Evolutionary conservation across 305 asterid species (phyloP).

Genomic region (Rubia occidens): DNA sequence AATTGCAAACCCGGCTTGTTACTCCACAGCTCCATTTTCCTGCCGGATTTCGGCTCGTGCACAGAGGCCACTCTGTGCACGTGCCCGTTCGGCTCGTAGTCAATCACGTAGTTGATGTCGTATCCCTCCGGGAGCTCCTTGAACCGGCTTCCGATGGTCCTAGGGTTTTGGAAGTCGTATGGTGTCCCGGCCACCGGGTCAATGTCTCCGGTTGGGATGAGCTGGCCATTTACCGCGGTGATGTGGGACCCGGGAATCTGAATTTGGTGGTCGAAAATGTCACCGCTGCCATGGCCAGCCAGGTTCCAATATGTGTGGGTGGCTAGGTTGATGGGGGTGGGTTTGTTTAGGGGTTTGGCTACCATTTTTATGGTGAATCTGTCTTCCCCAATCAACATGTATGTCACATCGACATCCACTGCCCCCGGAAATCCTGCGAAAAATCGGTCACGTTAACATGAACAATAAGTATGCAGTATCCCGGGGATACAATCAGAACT

Average conservation of each 20-base stretch:
- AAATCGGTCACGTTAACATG: not conserved
- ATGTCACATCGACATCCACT: slow-evolving; percentile 47
- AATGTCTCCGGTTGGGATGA: slow-evolving; percentile 66
- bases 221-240: slow-evolving; percentile 50
- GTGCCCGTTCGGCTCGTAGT: slow-evolving; percentile 24
- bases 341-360: slow-evolving; percentile 44
- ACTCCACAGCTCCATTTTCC: slow-evolving; percentile 77
- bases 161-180: slow-evolving; percentile 53
- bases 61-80: slow-evolving; percentile 43
- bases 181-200: slow-evolving; percentile 40
- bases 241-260: slow-evolving; percentile 42
- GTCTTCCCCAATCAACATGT: slow-evolving; percentile 38
- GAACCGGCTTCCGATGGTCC: slow-evolving; percentile 39
- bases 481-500: too few species aligned
- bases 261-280: slow-evolving; percentile 48
- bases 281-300: slow-evolving; percentile 59
- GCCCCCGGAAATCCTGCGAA: slow-evolving; percentile 67
- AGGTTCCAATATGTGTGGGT: slow-evolving; percentile 88
- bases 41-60: slow-evolving; percentile 37
- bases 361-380: slow-evolving; percentile 46
- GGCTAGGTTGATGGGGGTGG: slow-evolving; percentile 74
- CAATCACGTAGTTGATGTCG: slow-evolving; percentile 66
- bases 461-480: too few species aligned
- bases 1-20: slow-evolving; percentile 72
- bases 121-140: slow-evolving; percentile 38